Base-by-base conservation (phyloP, 2,329 filamentous ascomycete species). In the Claviceps arundinis region DNA sequence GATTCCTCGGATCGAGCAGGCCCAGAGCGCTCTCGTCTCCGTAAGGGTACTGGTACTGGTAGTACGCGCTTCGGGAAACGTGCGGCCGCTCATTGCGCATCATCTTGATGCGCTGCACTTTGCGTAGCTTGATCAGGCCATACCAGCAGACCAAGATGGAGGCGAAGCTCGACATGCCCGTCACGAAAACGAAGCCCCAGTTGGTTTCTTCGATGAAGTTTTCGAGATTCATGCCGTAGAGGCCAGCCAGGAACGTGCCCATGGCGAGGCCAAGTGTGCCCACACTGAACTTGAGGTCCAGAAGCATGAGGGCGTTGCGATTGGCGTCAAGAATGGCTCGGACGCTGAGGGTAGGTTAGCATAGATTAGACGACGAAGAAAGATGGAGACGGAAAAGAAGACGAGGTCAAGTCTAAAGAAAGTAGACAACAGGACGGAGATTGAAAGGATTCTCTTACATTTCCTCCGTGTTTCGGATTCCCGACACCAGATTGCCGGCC, bases 211-310 rank as follows among this genome's bases (percentile, higher is more conserved):
- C 93, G 61, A 97, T 89, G 68, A 96, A 97, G 70, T 97, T 97
- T 65, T 96, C 94, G 57, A 98, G 74, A 72, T 98, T 98, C 90
- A 97, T 97, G 60, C 93, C 93, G 75, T 97, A 98, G n/a, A 98
- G 81, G n/a, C 90, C 90, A 8, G 93, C 94, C 61, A 96, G 78
- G 64, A 97, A 94, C 48, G 93, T 96, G 52, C 93, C 93, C 64
- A 90, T 89, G 51, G 89, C 91, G 47, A 97, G 81, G n/a, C 90
- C 89, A 4, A 98, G 80, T 1, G 93, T 97, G 53, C 89, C 88
- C 55, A 98, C 90, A 64, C 87, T 93, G 71, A 97, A 95, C 65
- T 95, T 95, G 60, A 98, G 82, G 57, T 97, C 93, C 37, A 97
- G 79, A 17, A 98, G 77, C 93, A 98, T 98, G 58, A 98, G 86